Percentiles rank a stretch among this genome's conserved stretches.
phyloP scores from a whole-genome alignment of 176 grass and related monocot genomes.

The Raddia guianensis region DNA sequence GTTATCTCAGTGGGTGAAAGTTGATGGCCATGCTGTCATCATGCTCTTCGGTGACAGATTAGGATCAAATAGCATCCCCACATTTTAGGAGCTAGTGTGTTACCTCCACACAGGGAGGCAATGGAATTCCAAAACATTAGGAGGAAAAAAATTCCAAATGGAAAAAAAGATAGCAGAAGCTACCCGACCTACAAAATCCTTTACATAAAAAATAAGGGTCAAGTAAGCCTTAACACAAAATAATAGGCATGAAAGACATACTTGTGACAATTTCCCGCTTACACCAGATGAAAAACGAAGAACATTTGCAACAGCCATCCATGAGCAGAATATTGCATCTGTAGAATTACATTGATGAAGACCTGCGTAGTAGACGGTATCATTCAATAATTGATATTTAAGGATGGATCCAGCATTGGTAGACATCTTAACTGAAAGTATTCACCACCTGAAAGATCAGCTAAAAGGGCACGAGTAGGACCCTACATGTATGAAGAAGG shows the following conservation, averaged over 20 bases:
- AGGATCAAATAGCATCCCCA: neutral
- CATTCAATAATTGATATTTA: neutral
- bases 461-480: conserved; percentile 89
- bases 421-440: conserved; percentile 1
- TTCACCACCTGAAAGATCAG: conserved; percentile 87
- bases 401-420: neutral
- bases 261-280: conserved; percentile 86
- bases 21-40: no score
- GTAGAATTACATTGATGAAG: conserved; percentile 92
- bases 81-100: conserved; percentile 5
- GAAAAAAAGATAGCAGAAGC: no score
- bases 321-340: conserved; percentile 99
- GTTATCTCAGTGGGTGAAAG: no score
- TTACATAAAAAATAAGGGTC: no score
- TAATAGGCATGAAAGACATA: conserved; percentile 30
- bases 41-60: no score
- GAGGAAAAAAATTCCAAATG: no score
- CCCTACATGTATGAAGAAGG: conserved; percentile 54
- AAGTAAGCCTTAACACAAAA: conserved; percentile 39
- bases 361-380: conserved; percentile 40
- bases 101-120: conserved; percentile 86
- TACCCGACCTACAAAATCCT: no score
- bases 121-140: conserved; percentile 50
- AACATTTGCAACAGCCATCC: conserved; percentile 96
- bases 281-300: conserved; percentile 88